Base-by-base conservation (phyloP, 805 yeast species). In the Yamadazyma takamatsuzukensis region DNA sequence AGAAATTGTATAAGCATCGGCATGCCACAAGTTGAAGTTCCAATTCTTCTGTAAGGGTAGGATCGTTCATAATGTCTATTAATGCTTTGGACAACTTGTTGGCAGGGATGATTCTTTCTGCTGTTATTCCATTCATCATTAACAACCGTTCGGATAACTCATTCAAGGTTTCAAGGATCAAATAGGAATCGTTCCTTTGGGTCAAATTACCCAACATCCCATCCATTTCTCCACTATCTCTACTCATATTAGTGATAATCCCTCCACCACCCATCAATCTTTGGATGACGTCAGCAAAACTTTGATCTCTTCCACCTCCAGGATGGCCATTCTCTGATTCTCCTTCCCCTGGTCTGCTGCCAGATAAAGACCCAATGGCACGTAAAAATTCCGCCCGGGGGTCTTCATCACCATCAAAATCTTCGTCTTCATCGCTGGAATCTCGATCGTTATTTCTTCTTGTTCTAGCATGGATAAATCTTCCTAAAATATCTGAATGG, bases 11-110 rank as follows among this genome's bases (percentile, higher is more conserved):
- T 12, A 89, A 61, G 49, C 95, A 84, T 30, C 96, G 72, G 48
- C 95, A 84, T 0, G 94, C 81, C 24, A 83, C 80, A 27, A 90
- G 59, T 48, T 83, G 90, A n/a, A 89, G 51, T 49, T 90, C 96
- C 30, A 85, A 60, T 41, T 83, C 82, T 14, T 76, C 83, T 18
- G 68, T 71, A 30, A 78, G 68, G 5, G 47, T 26, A 0, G 85
- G 80, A 39, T 76, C 78, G 11, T 66, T 64, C 51, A 90, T 59
- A 6, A 87, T 68, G 2, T 56, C 54, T 1, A 83, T 74, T 27
- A 89, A 56, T 11, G 72, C 70, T 18, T 61, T 64, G 0, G 83
- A 62, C 15, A 87, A 51, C 32, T 63, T 68, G 30, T 66, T 71
- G 0, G 80, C 65, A 0, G 95, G 87, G 6, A 89, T 61, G 2